These are phyloP conservation scores for Salix arbutifolia DNA, from an alignment of 345 rosid genomes.

Conservation along the genomic window DNA sequence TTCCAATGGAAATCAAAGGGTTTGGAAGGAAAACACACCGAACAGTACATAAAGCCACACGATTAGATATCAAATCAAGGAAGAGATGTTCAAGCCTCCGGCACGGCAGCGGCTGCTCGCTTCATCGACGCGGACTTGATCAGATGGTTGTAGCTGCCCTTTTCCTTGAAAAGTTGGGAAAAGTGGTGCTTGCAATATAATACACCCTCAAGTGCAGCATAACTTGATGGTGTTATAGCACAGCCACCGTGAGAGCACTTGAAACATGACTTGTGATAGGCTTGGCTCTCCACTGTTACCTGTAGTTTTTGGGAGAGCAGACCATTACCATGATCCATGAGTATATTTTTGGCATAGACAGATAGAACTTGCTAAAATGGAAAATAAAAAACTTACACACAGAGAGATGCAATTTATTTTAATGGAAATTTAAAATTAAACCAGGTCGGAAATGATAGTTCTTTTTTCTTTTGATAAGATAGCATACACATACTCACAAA, in stretches of 20 bases:
- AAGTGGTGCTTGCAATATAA: constrained; percentile 96
- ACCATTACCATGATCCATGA: not conserved
- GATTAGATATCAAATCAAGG: not conserved
- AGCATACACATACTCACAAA: not conserved
- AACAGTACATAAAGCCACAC: constrained; percentile 16
- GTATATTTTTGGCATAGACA: not conserved
- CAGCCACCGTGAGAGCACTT: constrained; percentile 98
- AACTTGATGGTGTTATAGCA: constrained; percentile 79
- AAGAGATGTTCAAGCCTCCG: constrained; percentile 49
- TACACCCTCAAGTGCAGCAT: constrained; percentile 94
- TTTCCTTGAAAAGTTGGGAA: constrained; percentile 95
- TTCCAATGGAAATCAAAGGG: constrained; percentile 3
- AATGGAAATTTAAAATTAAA: not conserved
- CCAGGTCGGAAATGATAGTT: not conserved
- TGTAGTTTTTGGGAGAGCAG: constrained; percentile 11
- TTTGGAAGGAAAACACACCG: constrained; percentile 12
- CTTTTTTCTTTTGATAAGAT: too few species aligned
- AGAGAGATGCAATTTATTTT: not conserved
- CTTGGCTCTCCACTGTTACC: constrained; percentile 88
- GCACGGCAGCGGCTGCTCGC: constrained; percentile 60
- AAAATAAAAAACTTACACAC: not conserved
- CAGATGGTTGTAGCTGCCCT: constrained; percentile 93
- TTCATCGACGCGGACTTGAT: constrained; percentile 77
- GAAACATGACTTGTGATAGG: constrained; percentile 92
- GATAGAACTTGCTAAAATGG: not conserved